A percentile compares a stretch with the other conserved stretches of the same genome.
These are phyloP conservation scores for Xylaria curta DNA, from an alignment of 495 filamentous ascomycete species.

Conservation along the genomic window DNA sequence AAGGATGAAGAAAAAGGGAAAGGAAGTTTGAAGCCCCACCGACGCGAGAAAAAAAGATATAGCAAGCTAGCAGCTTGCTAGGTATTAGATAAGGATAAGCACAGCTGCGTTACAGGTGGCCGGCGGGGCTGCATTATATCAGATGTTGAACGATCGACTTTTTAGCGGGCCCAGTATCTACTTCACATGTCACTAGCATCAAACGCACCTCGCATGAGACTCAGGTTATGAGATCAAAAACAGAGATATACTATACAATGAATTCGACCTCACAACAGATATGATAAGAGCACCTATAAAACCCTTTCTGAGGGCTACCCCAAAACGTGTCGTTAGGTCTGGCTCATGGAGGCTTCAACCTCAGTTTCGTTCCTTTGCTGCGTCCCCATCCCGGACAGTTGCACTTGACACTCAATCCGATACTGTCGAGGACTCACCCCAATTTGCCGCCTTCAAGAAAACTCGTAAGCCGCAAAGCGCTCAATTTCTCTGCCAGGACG, in stretches of 20 bases:
- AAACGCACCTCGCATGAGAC: not conserved
- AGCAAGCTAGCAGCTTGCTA: not conserved
- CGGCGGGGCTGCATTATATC: not conserved
- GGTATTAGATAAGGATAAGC: slow-evolving; percentile 7
- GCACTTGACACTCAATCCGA: not conserved
- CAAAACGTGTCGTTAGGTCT: not conserved
- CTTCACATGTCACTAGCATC: not conserved
- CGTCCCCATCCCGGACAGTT: not conserved
- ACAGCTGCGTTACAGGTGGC: not conserved
- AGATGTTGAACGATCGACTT: slow-evolving; percentile 7
- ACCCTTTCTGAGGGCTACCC: slow-evolving; percentile 9
- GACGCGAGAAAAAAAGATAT: slow-evolving; percentile 29
- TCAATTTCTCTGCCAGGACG: not conserved
- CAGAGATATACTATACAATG: not conserved
- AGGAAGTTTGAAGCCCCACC: slow-evolving; percentile 34
- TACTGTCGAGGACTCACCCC: too few relatives aligned
- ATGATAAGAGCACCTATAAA: slow-evolving; percentile 11
- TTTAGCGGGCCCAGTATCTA: not conserved
- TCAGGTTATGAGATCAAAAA: not conserved
- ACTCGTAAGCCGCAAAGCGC: not conserved
- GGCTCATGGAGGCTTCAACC: not conserved
- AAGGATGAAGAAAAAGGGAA: slow-evolving; percentile 83
- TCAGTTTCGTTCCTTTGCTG: slow-evolving; percentile 2
- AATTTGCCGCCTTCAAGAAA: not conserved
- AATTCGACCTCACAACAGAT: not conserved